phyloP scores from a whole-genome alignment of 805 yeast species.

The Brettanomyces naardenensis region DNA sequence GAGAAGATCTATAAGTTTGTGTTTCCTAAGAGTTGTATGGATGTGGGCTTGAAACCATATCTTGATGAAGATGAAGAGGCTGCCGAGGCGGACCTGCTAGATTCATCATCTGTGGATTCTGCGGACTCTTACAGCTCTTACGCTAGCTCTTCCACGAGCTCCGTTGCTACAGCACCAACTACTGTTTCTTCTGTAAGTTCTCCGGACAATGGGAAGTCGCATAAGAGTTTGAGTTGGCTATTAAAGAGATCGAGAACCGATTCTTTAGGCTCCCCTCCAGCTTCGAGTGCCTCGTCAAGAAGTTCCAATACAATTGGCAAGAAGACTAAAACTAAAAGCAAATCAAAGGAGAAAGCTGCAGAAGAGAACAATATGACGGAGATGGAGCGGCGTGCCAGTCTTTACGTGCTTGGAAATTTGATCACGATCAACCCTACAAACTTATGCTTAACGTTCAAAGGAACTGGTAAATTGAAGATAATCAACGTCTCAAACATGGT shows the following conservation, averaged over 20 bases:
- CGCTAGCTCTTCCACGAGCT: neutral
- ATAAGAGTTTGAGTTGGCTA: neutral
- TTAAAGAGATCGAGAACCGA: neutral
- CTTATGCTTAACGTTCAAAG: conserved; percentile 69
- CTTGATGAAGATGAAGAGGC: conserved; percentile 5
- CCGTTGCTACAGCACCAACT: neutral
- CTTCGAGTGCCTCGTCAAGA: neutral
- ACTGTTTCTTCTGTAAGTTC: neutral
- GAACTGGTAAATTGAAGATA: conserved; percentile 59
- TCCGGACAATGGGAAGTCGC: neutral
- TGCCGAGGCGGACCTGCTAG: conserved; percentile 1
- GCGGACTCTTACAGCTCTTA: neutral
- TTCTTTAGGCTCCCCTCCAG: too few relatives aligned
- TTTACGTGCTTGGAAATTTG: conserved; percentile 31
- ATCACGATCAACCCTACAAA: conserved; percentile 21
- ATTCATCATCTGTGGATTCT: neutral
- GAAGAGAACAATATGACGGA: conserved; percentile 28
- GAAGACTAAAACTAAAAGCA: neutral
- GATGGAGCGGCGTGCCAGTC: conserved; percentile 35
- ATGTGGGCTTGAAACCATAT: neutral
- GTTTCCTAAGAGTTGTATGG: conserved; percentile 16
- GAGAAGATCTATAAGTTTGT: conserved; percentile 33
- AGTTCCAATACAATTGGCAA: neutral
- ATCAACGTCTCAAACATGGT: conserved; percentile 70
- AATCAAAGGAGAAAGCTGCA: neutral